phyloP scores from a whole-genome alignment of 352 stramenopile genomes.

The Plasmopara muralis region DNA sequence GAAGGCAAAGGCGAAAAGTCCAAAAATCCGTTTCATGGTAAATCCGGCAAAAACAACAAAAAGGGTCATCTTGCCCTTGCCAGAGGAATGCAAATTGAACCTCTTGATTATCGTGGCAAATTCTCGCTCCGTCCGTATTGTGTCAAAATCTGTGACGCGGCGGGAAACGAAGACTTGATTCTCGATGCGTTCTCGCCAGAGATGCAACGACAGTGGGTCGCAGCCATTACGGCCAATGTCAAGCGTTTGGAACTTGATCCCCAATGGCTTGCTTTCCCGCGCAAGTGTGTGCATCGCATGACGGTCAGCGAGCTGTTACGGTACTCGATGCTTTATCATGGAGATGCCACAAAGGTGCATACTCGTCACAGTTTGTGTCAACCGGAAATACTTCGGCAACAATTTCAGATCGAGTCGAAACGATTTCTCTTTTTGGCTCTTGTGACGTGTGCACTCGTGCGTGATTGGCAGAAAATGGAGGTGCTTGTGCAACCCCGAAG shows the following conservation, averaged over 20 bases:
- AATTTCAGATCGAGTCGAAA: conserved; percentile 44
- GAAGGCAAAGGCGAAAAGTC: conserved; percentile 36
- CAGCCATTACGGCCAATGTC: conserved; percentile 59
- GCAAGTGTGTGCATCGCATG: conserved; percentile 45
- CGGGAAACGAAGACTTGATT: conserved; percentile 43
- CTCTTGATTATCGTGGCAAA: conserved; percentile 58
- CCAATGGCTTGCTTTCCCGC: conserved; percentile 47
- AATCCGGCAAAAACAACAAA: conserved; percentile 33
- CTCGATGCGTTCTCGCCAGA: conserved; percentile 53
- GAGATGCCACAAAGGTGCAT: conserved; percentile 18
- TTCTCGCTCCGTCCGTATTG: conserved; percentile 56
- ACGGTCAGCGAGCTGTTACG: conserved; percentile 48
- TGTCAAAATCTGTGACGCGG: conserved; percentile 44
- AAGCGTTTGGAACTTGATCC: conserved; percentile 52
- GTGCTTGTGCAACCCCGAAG: conserved; percentile 34
- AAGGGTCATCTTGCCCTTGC: conserved; percentile 41
- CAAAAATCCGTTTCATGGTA: conserved; percentile 55
- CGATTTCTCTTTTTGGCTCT: conserved; percentile 49
- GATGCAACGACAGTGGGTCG: conserved; percentile 49
- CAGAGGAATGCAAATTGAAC: conserved; percentile 30
- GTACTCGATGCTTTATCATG: conserved; percentile 64
- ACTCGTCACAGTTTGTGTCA: conserved; percentile 22
- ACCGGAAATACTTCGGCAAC: conserved; percentile 27
- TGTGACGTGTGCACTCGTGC: conserved; percentile 33
- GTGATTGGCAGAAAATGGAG: conserved; percentile 54